Percentiles rank a stretch among this genome's conserved stretches.
Conservation (phyloP, 1,284 basidiomycete genomes). For the Stygiomarasmius scandens region DNA sequence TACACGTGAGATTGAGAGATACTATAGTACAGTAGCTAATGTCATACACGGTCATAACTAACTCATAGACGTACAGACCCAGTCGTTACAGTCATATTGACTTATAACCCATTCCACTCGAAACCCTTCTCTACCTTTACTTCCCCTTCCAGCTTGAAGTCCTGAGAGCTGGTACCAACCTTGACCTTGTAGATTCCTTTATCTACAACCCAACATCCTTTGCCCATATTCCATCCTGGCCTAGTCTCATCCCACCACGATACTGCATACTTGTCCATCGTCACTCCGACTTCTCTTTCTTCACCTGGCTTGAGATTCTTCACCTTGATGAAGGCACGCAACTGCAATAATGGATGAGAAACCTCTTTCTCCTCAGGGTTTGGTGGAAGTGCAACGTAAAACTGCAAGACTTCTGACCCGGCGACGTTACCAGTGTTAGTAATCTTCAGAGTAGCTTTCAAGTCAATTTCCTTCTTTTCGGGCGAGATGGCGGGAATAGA, state of each 20-base stretch:
- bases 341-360: slow-evolving; percentile 58
- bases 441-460: slow-evolving; percentile 56
- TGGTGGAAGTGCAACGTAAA: slow-evolving; percentile 58
- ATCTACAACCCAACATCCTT: slow-evolving; percentile 14
- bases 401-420: slow-evolving; percentile 67
- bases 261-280: slow-evolving; percentile 50
- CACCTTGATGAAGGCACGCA: slow-evolving; percentile 65
- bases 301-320: slow-evolving; percentile 53
- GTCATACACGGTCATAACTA: neutral
- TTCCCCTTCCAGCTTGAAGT: slow-evolving; percentile 2
- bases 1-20: too few relatives aligned
- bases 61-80: neutral
- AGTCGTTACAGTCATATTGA: too few relatives aligned
- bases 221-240: neutral
- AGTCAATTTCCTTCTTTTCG: slow-evolving; percentile 38
- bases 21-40: too few relatives aligned
- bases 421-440: slow-evolving; percentile 60
- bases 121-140: slow-evolving; percentile 13
- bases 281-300: slow-evolving; percentile 42
- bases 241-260: slow-evolving; percentile 14
- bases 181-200: slow-evolving; percentile 11
- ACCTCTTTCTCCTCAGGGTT: slow-evolving; percentile 44
- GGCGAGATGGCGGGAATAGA: slow-evolving; percentile 42
- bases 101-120: slow-evolving; percentile 17
- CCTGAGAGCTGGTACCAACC: slow-evolving; percentile 12